Evolutionary conservation across 1,139 yeast species (phyloP), one percentile per base, ranked within the genome.

Genomic region (Sugiyamaella paludigena): DNA sequence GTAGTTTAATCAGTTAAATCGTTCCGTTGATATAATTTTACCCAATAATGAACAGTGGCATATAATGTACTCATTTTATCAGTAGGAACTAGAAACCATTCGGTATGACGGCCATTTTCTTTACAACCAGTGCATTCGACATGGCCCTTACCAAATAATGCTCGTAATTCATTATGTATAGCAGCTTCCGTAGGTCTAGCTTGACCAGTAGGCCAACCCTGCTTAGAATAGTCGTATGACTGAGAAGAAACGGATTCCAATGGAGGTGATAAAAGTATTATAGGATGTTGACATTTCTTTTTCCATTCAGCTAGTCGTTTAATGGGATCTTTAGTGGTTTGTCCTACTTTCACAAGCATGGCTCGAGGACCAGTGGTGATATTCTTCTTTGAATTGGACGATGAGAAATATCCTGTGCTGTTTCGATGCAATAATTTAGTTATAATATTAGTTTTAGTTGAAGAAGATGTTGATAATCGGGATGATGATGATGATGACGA

Each of bases 331-430:
- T 56, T 54, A 30, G 62, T 56, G 1, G 69, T 65, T 48, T 47
- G 61, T 7, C 69, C 69, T 4, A 65, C 64, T 44, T 65, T 65
- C 45, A 65, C 53, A 29, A 65, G 60, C 50, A 58, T 39, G 30
- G 45, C 45, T 26, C 39, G 32, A 4, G 39, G 33, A 35, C 24
- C 31, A 11, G 43, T 11, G 19, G 38, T 15, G 13, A 13, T 12
- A 5, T 31, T 6, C 34, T 31, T 31, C 15, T 31, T 31, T 5
- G 13, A 13, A 11, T 13, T n/a, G 38, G 19, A n/a, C n/a, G n/a
- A n/a, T n/a, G n/a, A n/a, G n/a, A n/a, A n/a, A n/a, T n/a, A n/a
- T 11, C 38, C 19, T 11, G n/a, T 11, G 5, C 12, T 35, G 5
- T 35, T 35, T 11, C n/a, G 15, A 13, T 35, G 15, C 9, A 15